phyloP scores from a whole-genome alignment of 129 eudicot species.

The sunflower (Helianthus annuus) region DNA sequence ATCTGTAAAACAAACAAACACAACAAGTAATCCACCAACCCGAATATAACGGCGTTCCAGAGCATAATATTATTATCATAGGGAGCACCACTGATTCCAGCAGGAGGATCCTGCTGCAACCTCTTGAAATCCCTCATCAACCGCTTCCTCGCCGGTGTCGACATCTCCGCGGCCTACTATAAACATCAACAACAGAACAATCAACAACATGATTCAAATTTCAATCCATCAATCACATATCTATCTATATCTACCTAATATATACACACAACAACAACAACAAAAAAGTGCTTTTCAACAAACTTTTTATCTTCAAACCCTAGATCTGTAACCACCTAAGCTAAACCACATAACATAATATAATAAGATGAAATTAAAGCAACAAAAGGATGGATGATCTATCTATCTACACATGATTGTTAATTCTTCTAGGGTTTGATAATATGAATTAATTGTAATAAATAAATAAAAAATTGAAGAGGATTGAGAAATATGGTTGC shows the following conservation, averaged over 20 bases:
- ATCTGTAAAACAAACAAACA: background rate
- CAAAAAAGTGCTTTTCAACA: background rate
- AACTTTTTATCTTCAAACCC: conserved; percentile 7
- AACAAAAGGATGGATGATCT: background rate
- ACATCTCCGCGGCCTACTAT: conserved; percentile 47
- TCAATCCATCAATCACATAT: conserved; percentile 1
- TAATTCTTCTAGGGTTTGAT: conserved; percentile 24
- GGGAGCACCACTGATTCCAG: conserved; percentile 72
- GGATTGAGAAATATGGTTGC: conserved; percentile 15
- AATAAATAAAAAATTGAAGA: background rate
- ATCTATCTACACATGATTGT: background rate
- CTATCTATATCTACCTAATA: background rate
- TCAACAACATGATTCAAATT: background rate
- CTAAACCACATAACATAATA: background rate
- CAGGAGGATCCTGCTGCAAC: conserved; percentile 83
- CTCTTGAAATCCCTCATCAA: conserved; percentile 83
- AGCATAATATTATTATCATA: conserved; percentile 75
- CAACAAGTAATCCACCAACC: conserved; percentile 38
- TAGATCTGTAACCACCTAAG: conserved; percentile 16
- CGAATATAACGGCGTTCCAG: conserved; percentile 81
- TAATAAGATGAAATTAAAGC: background rate
- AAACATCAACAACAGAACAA: background rate
- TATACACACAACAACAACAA: background rate
- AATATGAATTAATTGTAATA: background rate
- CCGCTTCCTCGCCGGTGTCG: conserved; percentile 73